Evolutionary conservation across 805 yeast species (phyloP).

Genomic region (Saccharomycopsis vini): DNA sequence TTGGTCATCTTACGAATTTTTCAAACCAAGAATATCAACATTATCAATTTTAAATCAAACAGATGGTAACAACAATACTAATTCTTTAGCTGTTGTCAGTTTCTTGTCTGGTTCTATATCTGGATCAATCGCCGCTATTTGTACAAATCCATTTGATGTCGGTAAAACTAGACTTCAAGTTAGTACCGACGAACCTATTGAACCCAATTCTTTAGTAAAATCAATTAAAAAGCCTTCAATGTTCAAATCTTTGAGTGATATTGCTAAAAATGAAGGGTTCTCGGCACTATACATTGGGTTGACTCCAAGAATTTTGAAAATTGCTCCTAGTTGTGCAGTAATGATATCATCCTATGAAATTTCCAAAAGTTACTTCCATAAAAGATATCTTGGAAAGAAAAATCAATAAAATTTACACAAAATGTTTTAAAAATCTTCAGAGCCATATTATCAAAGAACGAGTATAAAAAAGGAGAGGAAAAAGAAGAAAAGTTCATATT

Average conservation of each 20-base stretch:
- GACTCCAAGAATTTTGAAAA: constrained; percentile 76
- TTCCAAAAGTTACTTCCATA: constrained; percentile 52
- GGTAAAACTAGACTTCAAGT: constrained; percentile 90
- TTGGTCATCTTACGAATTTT: constrained; percentile 78
- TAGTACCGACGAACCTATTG: constrained; percentile 29
- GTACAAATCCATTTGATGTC: constrained; percentile 94
- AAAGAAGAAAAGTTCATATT: no score
- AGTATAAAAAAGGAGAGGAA: no score
- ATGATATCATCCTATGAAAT: constrained; percentile 95
- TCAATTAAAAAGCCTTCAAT: constrained; percentile 38
- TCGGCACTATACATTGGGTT: constrained; percentile 81
- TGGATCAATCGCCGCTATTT: constrained; percentile 77
- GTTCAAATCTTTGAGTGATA: constrained; percentile 55
- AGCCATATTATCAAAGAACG: no score
- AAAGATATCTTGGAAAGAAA: neutral
- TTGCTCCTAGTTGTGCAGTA: constrained; percentile 96
- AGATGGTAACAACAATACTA: constrained; percentile 20
- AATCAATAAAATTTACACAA: no score
- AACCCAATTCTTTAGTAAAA: constrained; percentile 21
- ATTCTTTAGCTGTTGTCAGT: constrained; percentile 48
- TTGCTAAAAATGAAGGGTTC: constrained; percentile 67
- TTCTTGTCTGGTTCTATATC: constrained; percentile 78
- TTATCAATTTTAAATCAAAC: constrained; percentile 12
- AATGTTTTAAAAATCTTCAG: no score
- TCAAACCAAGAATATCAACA: constrained; percentile 26